Conservation (phyloP, 1,139 yeast genomes). For the Neolecta irregularis region DNA sequence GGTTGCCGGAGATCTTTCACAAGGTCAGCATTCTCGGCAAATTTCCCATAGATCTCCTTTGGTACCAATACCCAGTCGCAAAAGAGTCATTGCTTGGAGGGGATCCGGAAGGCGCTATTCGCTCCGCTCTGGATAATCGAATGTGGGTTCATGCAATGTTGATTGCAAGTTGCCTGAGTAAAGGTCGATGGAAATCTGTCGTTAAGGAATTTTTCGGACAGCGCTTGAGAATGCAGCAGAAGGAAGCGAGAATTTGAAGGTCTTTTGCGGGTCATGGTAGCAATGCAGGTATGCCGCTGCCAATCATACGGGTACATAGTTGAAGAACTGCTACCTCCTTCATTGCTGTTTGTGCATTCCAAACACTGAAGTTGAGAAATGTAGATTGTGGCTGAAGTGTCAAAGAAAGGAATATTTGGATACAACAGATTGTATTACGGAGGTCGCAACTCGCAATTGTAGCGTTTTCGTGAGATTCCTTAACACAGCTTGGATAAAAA, state of each 20-base stretch:
- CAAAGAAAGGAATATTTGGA: too few species aligned
- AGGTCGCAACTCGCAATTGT: too few species aligned
- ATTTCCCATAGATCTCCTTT: slow-evolving; percentile 5
- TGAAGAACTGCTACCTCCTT: slow-evolving; percentile 9
- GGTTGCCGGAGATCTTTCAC: slow-evolving; percentile 20
- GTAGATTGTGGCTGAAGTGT: slow-evolving; percentile 23
- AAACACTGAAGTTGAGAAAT: slow-evolving; percentile 24
- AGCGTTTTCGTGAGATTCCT: too few species aligned
- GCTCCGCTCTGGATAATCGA: slow-evolving; percentile 42
- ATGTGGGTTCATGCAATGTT: slow-evolving; percentile 71
- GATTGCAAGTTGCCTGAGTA: slow-evolving; percentile 51
- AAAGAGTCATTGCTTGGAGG: slow-evolving; percentile 34
- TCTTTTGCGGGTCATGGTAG: slow-evolving; percentile 50
- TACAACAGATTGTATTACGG: too few species aligned
- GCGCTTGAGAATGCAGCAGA: slow-evolving; percentile 26
- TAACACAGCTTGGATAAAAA: too few species aligned
- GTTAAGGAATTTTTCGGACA: slow-evolving; percentile 35
- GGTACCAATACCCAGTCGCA: slow-evolving; percentile 1
- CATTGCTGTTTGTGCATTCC: slow-evolving; percentile 10
- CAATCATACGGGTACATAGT: too few species aligned
- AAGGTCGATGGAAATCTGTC: slow-evolving; percentile 43
- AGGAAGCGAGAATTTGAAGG: slow-evolving; percentile 41
- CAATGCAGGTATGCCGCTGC: slow-evolving; percentile 38
- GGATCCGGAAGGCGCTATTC: slow-evolving; percentile 49
- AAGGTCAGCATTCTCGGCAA: slow-evolving; percentile 5